Evolutionary conservation across 805 yeast genomes (phyloP).

Genomic region (Suhomyces faveliae): DNA sequence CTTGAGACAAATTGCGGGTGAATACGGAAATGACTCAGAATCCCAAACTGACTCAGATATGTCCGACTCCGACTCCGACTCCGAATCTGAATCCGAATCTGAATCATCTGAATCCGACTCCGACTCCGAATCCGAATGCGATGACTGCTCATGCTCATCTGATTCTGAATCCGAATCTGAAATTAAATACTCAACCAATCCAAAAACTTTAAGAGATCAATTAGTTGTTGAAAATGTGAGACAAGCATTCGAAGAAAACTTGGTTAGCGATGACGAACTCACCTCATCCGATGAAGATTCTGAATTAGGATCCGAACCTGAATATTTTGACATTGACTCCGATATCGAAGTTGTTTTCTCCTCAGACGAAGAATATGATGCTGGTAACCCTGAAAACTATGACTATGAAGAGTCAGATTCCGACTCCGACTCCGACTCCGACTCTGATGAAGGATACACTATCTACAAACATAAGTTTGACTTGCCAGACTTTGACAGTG

Average conservation of each 20-base stretch:
- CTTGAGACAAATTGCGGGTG: constrained; percentile 28
- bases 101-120: constrained; percentile 15
- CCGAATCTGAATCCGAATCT: constrained; percentile 11
- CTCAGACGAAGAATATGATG: constrained; percentile 23
- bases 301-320: constrained; percentile 20
- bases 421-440: constrained; percentile 25
- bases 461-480: constrained; percentile 42
- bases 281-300: constrained; percentile 17
- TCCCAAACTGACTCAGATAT: constrained; percentile 15
- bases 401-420: constrained; percentile 22
- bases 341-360: constrained; percentile 20
- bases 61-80: constrained; percentile 16
- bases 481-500: constrained; percentile 33
- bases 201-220: constrained; percentile 29
- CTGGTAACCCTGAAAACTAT: constrained; percentile 21
- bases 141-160: too few relatives aligned
- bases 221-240: constrained; percentile 37
- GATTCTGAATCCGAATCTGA: constrained; percentile 20
- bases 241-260: constrained; percentile 33
- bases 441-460: constrained; percentile 41
- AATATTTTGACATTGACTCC: constrained; percentile 32
- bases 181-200: constrained; percentile 29
- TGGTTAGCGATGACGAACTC: constrained; percentile 30
- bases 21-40: constrained; percentile 23
- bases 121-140: constrained; percentile 11